phyloP scores from a whole-genome alignment of 495 filamentous ascomycete species.

The Penicillium mononematosum region DNA sequence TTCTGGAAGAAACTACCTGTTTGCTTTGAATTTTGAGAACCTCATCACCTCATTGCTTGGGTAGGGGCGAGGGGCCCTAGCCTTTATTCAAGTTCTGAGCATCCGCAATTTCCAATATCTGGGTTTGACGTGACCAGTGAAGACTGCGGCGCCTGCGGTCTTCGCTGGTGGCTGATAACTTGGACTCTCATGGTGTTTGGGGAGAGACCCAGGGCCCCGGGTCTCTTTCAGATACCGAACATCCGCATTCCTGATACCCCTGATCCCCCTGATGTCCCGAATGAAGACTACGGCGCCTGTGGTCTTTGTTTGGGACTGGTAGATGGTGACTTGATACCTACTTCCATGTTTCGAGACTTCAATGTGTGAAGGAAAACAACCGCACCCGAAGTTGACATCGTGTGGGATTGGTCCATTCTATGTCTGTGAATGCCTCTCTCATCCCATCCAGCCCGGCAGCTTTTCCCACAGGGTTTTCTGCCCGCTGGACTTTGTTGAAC shows the following conservation, averaged over 20 bases:
- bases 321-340: too few relatives aligned
- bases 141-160: neutral
- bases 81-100: neutral
- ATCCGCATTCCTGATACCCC: neutral
- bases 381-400: neutral
- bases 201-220: slow-evolving; percentile 1
- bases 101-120: neutral
- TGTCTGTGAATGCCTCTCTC: slow-evolving; percentile 3
- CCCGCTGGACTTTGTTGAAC: neutral
- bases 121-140: neutral
- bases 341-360: neutral
- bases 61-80: slow-evolving; percentile 6
- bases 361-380: neutral
- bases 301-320: neutral
- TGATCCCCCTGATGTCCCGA: neutral
- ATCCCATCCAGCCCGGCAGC: neutral
- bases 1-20: neutral
- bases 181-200: neutral
- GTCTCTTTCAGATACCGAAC: neutral
- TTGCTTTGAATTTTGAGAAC: neutral
- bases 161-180: neutral
- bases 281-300: neutral
- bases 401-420: neutral
- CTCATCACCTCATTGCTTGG: slow-evolving; percentile 5
- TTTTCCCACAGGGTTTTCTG: slow-evolving; percentile 5